phyloP scores from a whole-genome alignment of 495 filamentous ascomycete species.

The Aspergillus taichungensis region DNA sequence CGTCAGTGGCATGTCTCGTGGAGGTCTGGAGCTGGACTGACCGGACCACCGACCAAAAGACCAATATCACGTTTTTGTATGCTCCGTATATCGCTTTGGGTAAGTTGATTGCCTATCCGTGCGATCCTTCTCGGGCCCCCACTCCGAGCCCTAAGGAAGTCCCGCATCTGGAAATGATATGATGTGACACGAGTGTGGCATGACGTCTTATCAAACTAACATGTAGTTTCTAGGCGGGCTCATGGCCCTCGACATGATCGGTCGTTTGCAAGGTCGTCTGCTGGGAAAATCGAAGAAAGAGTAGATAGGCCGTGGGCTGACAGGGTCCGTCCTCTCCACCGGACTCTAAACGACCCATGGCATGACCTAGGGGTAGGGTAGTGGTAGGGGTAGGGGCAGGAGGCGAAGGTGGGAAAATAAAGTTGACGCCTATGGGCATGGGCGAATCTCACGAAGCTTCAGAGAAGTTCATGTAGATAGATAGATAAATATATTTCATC shows the following conservation, averaged over 20 bases:
- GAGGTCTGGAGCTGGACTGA: conserved; percentile 51
- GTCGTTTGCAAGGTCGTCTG: conserved; percentile 29
- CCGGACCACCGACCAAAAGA: conserved; percentile 43
- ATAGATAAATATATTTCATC: too few relatives aligned
- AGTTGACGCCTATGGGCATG: too few relatives aligned
- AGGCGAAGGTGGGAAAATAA: too few relatives aligned
- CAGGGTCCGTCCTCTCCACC: too few relatives aligned
- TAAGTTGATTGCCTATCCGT: conserved; percentile 33
- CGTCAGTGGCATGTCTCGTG: conserved; percentile 60
- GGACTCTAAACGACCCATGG: too few relatives aligned
- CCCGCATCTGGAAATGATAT: too few relatives aligned
- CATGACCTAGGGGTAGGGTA: too few relatives aligned
- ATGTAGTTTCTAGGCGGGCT: conserved; percentile 33
- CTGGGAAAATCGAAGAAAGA: conserved; percentile 28
- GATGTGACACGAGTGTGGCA: background rate
- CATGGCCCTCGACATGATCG: conserved; percentile 49
- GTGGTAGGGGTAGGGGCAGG: too few relatives aligned
- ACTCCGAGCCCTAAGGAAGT: too few relatives aligned
- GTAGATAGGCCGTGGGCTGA: conserved; percentile 5
- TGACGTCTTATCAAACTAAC: background rate
- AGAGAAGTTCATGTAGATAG: too few relatives aligned
- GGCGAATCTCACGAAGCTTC: too few relatives aligned
- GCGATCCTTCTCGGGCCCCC: too few relatives aligned
- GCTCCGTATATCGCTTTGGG: conserved; percentile 64
- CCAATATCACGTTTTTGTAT: conserved; percentile 54